Percentiles rank a stretch among this genome's conserved stretches.
Conservation (phyloP, 1,284 basidiomycete genomes). For the Cryptococcus sp. region DNA sequence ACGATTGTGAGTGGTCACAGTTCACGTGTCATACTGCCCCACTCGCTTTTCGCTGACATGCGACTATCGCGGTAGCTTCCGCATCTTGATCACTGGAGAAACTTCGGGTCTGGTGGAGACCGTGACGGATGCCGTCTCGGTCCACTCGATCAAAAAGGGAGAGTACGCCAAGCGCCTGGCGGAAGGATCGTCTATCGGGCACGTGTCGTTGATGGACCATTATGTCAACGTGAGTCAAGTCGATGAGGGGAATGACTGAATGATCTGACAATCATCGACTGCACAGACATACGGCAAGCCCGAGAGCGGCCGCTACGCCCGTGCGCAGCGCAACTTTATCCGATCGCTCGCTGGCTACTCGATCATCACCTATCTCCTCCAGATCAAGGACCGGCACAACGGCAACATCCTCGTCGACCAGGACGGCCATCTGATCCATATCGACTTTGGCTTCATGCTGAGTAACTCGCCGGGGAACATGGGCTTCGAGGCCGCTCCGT, state of each 20-base stretch:
- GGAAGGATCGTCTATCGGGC: constrained; percentile 66
- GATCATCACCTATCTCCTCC: constrained; percentile 88
- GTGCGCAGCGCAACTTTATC: constrained; percentile 87
- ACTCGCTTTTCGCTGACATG: background rate
- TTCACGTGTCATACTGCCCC: background rate
- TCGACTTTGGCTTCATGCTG: constrained; percentile 99
- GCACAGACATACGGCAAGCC: constrained; percentile 82
- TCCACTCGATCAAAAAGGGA: constrained; percentile 99
- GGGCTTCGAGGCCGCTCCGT: constrained; percentile 97
- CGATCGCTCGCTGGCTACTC: constrained; percentile 95
- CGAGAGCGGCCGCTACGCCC: constrained; percentile 74
- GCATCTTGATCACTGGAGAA: constrained; percentile 91
- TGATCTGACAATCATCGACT: background rate
- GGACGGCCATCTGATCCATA: constrained; percentile 77
- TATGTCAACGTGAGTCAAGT: constrained; percentile 66
- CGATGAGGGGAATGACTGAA: background rate
- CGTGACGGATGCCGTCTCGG: constrained; percentile 93
- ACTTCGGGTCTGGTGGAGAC: constrained; percentile 91
- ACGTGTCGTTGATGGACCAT: constrained; percentile 84
- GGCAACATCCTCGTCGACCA: constrained; percentile 96
- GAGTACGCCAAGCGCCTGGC: constrained; percentile 87
- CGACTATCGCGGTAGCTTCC: constrained; percentile 52
- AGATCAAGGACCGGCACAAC: constrained; percentile 98
- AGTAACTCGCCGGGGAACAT: constrained; percentile 96
- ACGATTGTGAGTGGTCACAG: constrained; percentile 65